phyloP scores from a whole-genome alignment of 306 rosid species.

The Sicyos baderoa region DNA sequence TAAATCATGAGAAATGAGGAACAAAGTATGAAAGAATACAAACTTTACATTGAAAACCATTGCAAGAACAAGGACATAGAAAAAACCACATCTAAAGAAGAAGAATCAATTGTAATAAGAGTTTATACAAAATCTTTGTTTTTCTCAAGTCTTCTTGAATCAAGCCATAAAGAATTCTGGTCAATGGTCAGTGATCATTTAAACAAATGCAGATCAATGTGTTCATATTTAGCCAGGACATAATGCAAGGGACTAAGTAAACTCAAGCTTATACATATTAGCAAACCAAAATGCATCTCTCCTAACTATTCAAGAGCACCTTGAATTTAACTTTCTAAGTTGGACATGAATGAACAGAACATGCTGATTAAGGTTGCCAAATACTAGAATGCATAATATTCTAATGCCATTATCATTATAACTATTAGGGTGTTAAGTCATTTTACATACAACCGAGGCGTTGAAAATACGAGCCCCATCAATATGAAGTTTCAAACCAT shows the following conservation, averaged over 20 bases:
- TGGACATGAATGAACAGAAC: neutral
- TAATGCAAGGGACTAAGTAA: neutral
- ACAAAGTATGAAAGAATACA: neutral
- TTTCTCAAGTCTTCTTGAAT: conserved; percentile 6
- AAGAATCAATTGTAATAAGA: conserved; percentile 2
- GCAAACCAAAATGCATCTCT: neutral
- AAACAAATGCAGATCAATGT: conserved; percentile 4
- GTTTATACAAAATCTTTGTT: neutral
- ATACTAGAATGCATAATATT: neutral
- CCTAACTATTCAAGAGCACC: conserved; percentile 1
- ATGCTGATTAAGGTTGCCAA: neutral
- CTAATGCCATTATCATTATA: neutral
- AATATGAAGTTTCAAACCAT: conserved; percentile 85
- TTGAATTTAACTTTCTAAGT: neutral
- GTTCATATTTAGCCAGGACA: neutral
- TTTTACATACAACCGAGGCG: conserved; percentile 63
- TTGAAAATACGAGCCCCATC: conserved; percentile 96
- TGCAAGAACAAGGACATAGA: neutral
- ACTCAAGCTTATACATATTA: neutral
- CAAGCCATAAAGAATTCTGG: neutral
- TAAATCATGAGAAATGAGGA: neutral
- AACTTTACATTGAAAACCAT: neutral
- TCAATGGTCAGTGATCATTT: neutral
- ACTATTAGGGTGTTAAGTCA: neutral
- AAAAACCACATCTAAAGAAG: neutral